phyloP scores from a whole-genome alignment of 2,329 filamentous ascomycete species.

The Trichoderma guizhouense region DNA sequence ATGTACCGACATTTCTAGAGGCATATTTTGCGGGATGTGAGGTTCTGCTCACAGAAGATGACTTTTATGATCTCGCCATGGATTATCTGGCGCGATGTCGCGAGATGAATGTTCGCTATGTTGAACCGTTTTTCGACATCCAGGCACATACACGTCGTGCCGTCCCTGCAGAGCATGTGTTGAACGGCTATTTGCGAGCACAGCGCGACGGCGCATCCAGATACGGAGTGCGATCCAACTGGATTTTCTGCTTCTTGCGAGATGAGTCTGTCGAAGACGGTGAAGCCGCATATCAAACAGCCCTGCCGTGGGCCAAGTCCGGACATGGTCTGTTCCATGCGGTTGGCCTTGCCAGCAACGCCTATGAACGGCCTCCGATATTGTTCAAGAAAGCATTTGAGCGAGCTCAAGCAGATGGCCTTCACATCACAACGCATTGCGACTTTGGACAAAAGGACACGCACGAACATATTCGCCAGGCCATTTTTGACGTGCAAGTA shows the following conservation, averaged over 20 bases:
- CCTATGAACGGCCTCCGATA: conserved; percentile 42
- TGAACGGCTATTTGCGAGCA: conserved; percentile 59
- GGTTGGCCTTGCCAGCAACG: conserved; percentile 47
- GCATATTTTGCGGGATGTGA: conserved; percentile 78
- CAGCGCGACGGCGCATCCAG: conserved; percentile 56
- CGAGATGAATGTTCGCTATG: conserved; percentile 64
- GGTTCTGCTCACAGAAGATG: conserved; percentile 60
- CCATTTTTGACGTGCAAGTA: conserved; percentile 58
- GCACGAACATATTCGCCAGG: conserved; percentile 52
- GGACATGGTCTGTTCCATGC: conserved; percentile 42
- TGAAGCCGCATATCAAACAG: conserved; percentile 53
- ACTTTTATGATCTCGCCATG: conserved; percentile 71
- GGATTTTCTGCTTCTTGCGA: conserved; percentile 69
- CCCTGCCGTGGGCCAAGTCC: conserved; percentile 36
- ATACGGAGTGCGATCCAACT: conserved; percentile 59
- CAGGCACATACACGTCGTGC: conserved; percentile 69
- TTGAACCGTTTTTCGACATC: conserved; percentile 78
- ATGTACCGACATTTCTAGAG: conserved; percentile 52
- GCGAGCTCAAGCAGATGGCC: conserved; percentile 37
- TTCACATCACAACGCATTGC: conserved; percentile 48
- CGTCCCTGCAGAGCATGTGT: conserved; percentile 59
- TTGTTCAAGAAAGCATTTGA: conserved; percentile 42
- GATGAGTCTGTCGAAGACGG: conserved; percentile 70
- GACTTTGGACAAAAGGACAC: conserved; percentile 50
- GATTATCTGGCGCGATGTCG: conserved; percentile 66